phyloP scores from a whole-genome alignment of 208 protist genomes.

The Vickermania ingenoplastis region DNA sequence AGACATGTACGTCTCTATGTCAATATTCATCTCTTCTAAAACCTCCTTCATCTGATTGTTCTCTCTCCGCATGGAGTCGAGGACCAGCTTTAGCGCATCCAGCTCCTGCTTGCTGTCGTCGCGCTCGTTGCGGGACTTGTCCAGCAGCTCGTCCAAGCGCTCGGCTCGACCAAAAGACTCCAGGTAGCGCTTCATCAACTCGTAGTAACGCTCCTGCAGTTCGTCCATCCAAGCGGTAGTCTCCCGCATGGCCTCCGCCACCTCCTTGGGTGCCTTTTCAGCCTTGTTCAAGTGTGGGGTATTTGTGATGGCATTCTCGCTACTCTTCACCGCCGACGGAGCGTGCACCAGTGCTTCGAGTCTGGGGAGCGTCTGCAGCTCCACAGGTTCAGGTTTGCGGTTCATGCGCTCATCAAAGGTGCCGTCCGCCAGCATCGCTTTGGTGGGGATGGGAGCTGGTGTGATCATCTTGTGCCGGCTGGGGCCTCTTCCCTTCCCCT shows the following conservation, averaged over 20 bases:
- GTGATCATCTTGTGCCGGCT: background rate
- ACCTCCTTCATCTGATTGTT: conserved; percentile 21
- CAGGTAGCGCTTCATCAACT: background rate
- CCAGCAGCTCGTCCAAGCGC: conserved; percentile 14
- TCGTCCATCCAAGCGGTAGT: background rate
- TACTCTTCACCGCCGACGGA: background rate
- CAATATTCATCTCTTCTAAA: conserved; percentile 24
- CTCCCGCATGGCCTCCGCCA: background rate
- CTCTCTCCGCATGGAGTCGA: conserved; percentile 14
- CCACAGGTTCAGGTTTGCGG: background rate
- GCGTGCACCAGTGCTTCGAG: background rate
- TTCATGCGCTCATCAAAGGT: conserved; percentile 1
- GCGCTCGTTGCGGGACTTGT: conserved; percentile 6
- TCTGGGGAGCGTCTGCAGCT: background rate
- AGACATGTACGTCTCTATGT: conserved; percentile 16
- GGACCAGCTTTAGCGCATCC: conserved; percentile 11
- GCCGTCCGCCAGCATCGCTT: background rate
- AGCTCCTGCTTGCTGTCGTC: conserved; percentile 19
- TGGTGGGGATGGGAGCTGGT: background rate
- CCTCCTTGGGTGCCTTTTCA: background rate
- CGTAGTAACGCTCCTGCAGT: background rate
- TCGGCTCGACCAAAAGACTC: conserved; percentile 7
- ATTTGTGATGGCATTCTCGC: background rate
- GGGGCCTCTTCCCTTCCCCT: background rate
- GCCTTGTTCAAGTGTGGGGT: background rate